Evolutionary conservation across 208 protist species (phyloP), one percentile per base, ranked within the genome.

Genomic region (Crithidia sp.): DNA sequence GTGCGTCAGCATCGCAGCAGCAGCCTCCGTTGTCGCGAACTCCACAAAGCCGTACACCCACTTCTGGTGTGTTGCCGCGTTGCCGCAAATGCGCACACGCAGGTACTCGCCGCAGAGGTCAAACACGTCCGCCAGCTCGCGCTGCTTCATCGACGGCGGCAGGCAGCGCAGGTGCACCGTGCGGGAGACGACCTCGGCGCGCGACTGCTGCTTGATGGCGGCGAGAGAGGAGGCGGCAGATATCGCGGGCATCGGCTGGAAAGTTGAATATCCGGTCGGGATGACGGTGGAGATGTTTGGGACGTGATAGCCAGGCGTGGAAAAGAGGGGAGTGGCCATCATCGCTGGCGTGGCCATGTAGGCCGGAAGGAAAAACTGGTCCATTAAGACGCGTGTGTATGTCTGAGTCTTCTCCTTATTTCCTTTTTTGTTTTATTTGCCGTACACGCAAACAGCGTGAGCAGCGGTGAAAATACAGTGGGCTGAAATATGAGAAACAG

Each of bases 11-110:
- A 87, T 80, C 71, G 56, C 71, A 43, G 45, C 66, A n/a, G 84
- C 82, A 3, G 73, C 84, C n/a, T 60, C 60, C 5, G 49, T 16
- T 9, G 78, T 79, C 5, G 70, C 74, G 74, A 87, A 91, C 77
- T 91, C 84, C 8, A 89, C 83, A 64, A 91, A 91, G 57, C 82
- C 82, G 71, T 91, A 91, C 50, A 91, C 71, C 82, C 82, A 85
- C 55, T 89, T 83, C 61, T 89, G 83, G 37, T 76, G 71, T 37
- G 75, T 79, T 2, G 67, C 67, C 10, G 72, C 63, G 69, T 83
- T 85, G 5, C 86, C 83, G 56, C 86, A 87, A 36, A 89, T 81
- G 56, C 83, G 80, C 49, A 86, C 81, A 7, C 86, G 79, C 19
- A 76, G 71, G 65, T 77, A 86, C 41, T 70, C 57, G 3, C 86